phyloP scores from a whole-genome alignment of 2,329 filamentous ascomycete genomes.

The Plectosphaerella sp. region DNA sequence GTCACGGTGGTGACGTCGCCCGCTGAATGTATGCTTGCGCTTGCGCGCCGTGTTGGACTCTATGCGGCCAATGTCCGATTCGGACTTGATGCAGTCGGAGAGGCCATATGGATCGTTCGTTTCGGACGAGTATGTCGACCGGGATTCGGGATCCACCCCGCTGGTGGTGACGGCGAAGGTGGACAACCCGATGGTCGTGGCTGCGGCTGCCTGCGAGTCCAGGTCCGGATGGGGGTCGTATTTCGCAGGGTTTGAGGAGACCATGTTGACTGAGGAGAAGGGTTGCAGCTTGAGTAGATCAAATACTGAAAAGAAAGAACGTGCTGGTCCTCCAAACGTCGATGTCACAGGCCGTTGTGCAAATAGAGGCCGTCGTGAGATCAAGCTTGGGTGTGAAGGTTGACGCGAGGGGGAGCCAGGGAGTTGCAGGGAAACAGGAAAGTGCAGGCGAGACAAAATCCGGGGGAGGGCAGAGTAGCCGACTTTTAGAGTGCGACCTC shows the following conservation, averaged over 20 bases:
- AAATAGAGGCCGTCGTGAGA: too few species aligned
- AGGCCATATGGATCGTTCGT: conserved; percentile 76
- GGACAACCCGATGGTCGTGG: not conserved
- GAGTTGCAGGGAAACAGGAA: not conserved
- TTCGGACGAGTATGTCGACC: conserved; percentile 7
- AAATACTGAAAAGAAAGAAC: too few species aligned
- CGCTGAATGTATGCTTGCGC: conserved; percentile 34
- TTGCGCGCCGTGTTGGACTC: conserved; percentile 77
- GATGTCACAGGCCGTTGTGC: not conserved
- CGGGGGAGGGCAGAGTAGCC: too few species aligned
- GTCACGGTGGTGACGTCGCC: conserved; percentile 40
- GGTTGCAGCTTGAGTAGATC: too few species aligned
- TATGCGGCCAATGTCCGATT: conserved; percentile 71
- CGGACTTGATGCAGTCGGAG: conserved; percentile 70
- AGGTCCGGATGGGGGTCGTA: not conserved
- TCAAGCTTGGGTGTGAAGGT: too few species aligned
- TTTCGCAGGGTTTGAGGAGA: conserved; percentile 1
- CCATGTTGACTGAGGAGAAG: not conserved
- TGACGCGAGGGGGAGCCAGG: not conserved
- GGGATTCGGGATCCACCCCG: conserved; percentile 7
- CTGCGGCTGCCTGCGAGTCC: not conserved
- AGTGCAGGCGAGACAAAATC: too few species aligned
- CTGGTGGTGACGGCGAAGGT: not conserved
- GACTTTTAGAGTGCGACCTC: too few species aligned
- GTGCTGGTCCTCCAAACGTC: too few species aligned